Evolutionary conservation across 129 eudicot genomes (phyloP), one percentile per base, ranked within the genome.

Genomic region (Flaveria ramosissima): DNA sequence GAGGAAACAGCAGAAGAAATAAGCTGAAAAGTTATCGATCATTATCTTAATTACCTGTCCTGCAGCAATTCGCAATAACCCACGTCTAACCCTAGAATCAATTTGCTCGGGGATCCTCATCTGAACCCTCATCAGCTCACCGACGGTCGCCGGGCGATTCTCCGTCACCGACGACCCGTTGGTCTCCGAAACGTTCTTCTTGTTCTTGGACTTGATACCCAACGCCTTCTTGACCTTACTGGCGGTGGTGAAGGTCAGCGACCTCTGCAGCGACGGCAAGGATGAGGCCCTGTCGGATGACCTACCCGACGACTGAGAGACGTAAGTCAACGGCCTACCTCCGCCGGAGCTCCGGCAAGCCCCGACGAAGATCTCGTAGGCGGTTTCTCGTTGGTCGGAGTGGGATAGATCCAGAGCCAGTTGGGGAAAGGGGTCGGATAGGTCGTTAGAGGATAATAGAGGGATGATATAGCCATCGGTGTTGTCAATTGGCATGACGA

Each of bases 111-210:
- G 85, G 45, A 92, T 86, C 74, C 89, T 81, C 96, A 92, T 82
- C 70, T 92, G 97, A 43, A 84, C 87, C 87, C 97, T 89, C 76
- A 92, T 84, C 76, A 92, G 68, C 86, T 92, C 97, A 3, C 97
- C 93, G 1, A 84, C 88, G 1, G 88, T 80, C 0, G 71, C 77
- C 80, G 79, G 77, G 20, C 77, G 71, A 76, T 73, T 70, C 65
- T 82, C 77, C 50, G 79, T 70, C 45, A 13, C 85, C 42, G 69
- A 27, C 7, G 19, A 59, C 43, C 55, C 80, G 27, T 79, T 69
- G n/a, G 69, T 42, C 9, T 79, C 83, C 6, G 57, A 41, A 27
- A 20, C 78, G 20, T 3, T 62, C 39, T n/a, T 73, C 81, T 79
- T 86, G 87, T 81, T 83, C 70, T 36, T 68, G 50, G 72, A 51